Conservation (phyloP, 2,329 filamentous ascomycete species). For the Fusarium kyushuense region DNA sequence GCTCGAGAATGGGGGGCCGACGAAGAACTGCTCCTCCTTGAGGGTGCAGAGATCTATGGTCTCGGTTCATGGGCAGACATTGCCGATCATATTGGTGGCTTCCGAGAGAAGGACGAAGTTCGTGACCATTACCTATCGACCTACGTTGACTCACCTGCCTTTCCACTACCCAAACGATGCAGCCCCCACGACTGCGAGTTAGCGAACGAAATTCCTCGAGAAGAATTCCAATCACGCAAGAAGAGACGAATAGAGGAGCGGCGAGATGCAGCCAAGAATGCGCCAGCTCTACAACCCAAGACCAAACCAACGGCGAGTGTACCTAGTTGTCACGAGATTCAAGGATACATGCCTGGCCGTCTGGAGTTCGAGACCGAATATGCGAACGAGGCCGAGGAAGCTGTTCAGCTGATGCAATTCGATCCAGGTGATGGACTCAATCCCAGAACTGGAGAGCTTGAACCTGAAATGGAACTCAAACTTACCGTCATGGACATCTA, state of each 20-base stretch:
- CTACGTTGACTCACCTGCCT: constrained; percentile 84
- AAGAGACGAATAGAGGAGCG: constrained; percentile 93
- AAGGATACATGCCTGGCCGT: constrained; percentile 98
- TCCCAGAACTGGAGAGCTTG: constrained; percentile 82
- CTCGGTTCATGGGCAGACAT: constrained; percentile 98
- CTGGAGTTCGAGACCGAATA: constrained; percentile 98
- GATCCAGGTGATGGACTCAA: constrained; percentile 96
- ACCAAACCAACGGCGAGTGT: constrained; percentile 97
- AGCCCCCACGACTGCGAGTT: constrained; percentile 84
- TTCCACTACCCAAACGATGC: constrained; percentile 88
- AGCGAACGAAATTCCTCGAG: constrained; percentile 83
- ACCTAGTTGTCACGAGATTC: constrained; percentile 95
- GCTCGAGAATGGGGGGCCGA: constrained; percentile 96
- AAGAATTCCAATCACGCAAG: constrained; percentile 93
- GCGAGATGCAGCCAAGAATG: constrained; percentile 87
- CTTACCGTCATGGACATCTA: constrained; percentile 99
- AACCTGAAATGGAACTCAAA: constrained; percentile 97
- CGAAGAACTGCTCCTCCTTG: constrained; percentile 91
- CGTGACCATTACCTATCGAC: constrained; percentile 92
- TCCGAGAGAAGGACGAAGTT: constrained; percentile 93
- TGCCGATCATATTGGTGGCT: constrained; percentile 96
- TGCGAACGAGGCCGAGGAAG: constrained; percentile 97
- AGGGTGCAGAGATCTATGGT: constrained; percentile 96
- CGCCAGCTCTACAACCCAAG: constrained; percentile 85
- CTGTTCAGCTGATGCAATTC: constrained; percentile 98